These are phyloP conservation scores for Platanus orientalis DNA, from an alignment of 164 flowering plant genomes.

Conservation along the genomic window DNA sequence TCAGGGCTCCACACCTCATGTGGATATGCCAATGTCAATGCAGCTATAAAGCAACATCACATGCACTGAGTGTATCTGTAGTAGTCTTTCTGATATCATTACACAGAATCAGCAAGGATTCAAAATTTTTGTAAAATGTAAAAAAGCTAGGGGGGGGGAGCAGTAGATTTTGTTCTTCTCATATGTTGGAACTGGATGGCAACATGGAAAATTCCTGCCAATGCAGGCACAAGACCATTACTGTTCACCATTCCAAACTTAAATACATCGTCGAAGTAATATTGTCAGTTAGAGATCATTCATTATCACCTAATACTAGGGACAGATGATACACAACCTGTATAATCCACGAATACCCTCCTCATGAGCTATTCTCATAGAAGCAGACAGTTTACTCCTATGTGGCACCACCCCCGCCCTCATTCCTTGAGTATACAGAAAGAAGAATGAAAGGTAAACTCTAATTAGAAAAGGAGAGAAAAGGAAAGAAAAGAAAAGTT, in stretches of 20 bases:
- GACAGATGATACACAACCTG: constrained; percentile 41
- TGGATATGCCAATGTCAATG: constrained; percentile 83
- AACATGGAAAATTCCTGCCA: constrained; percentile 96
- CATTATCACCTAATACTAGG: background rate
- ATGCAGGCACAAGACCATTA: constrained; percentile 96
- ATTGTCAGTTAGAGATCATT: too few species aligned
- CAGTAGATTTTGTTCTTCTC: constrained; percentile 81
- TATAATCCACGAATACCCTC: constrained; percentile 96
- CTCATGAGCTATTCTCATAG: constrained; percentile 77
- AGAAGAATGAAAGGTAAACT: constrained; percentile 4
- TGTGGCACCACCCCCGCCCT: constrained; percentile 66
- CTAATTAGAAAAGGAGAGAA: too few species aligned
- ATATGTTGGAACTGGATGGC: constrained; percentile 95
- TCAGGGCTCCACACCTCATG: constrained; percentile 95
- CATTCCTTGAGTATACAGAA: constrained; percentile 88
- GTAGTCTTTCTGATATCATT: constrained; percentile 57
- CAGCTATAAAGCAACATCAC: constrained; percentile 61
- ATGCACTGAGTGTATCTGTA: constrained; percentile 52
- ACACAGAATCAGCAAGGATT: constrained; percentile 3
- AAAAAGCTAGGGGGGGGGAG: background rate
- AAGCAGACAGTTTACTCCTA: constrained; percentile 69
- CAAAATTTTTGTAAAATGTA: background rate
- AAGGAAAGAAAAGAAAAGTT: too few species aligned
- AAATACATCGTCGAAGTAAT: constrained; percentile 5
- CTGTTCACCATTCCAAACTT: constrained; percentile 38